These are phyloP conservation scores for Lichtheimia ornata DNA, from an alignment of 371 early-diverging fungal species.

Conservation along the genomic window DNA sequence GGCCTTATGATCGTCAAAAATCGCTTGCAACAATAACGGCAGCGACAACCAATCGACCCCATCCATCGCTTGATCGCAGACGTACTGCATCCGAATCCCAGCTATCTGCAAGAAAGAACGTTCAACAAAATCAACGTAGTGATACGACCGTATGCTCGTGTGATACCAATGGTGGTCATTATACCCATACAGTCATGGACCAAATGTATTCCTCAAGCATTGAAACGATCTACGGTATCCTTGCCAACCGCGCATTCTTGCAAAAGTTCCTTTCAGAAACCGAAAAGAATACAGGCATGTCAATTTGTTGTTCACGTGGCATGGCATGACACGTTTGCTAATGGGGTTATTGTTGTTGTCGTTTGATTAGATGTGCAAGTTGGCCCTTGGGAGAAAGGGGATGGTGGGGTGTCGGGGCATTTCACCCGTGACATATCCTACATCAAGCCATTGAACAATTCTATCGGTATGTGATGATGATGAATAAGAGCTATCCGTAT, in stretches of 20 bases:
- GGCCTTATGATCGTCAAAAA: slow-evolving; percentile 10
- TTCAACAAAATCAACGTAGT: slow-evolving; percentile 2
- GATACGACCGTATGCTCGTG: slow-evolving; percentile 45
- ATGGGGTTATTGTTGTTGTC: no score
- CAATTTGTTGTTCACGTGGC: neutral
- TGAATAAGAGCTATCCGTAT: neutral
- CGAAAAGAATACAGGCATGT: slow-evolving; percentile 44
- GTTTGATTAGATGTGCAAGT: slow-evolving; percentile 27
- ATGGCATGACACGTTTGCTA: neutral
- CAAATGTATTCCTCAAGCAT: slow-evolving; percentile 46
- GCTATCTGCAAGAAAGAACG: slow-evolving; percentile 1
- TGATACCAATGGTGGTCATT: slow-evolving; percentile 48
- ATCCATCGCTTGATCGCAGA: slow-evolving; percentile 6
- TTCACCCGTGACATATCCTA: slow-evolving; percentile 28
- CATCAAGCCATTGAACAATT: slow-evolving; percentile 35
- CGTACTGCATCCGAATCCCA: slow-evolving; percentile 13
- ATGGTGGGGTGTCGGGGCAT: slow-evolving; percentile 7
- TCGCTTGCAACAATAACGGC: slow-evolving; percentile 1
- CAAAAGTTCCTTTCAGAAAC: slow-evolving; percentile 33
- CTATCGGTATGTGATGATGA: slow-evolving; percentile 25
- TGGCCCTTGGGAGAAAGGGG: slow-evolving; percentile 35
- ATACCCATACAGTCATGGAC: slow-evolving; percentile 46
- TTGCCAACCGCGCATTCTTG: slow-evolving; percentile 43
- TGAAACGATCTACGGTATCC: slow-evolving; percentile 44
- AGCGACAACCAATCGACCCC: neutral